Conservation (phyloP, 306 rosid species). For the Sicyos edulis region DNA sequence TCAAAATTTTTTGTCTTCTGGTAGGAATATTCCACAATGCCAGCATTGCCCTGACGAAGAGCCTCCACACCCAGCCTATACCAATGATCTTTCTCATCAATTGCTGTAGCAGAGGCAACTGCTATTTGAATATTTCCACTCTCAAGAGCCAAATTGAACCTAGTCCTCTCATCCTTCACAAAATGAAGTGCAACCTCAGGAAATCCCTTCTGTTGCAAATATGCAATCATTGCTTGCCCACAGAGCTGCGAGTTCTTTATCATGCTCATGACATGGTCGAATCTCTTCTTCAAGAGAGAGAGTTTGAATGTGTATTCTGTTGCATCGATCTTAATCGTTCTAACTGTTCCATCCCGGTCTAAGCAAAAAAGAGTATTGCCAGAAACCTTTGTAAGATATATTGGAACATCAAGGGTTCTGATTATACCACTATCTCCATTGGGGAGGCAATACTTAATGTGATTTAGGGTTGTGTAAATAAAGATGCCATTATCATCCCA, state of each 20-base stretch:
- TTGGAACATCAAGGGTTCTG: slow-evolving; percentile 78
- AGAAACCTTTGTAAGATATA: slow-evolving; percentile 75
- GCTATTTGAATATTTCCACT: slow-evolving; percentile 93
- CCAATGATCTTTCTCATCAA: slow-evolving; percentile 95
- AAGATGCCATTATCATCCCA: slow-evolving; percentile 98
- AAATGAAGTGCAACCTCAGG: slow-evolving; percentile 96
- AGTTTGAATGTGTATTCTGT: slow-evolving; percentile 82
- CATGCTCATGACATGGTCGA: slow-evolving; percentile 85
- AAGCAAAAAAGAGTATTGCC: slow-evolving; percentile 70
- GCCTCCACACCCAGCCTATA: slow-evolving; percentile 86
- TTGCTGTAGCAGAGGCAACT: slow-evolving; percentile 84
- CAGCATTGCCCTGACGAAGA: slow-evolving; percentile 90
- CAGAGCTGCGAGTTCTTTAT: slow-evolving; percentile 85
- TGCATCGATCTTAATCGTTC: slow-evolving; percentile 60
- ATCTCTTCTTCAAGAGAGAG: slow-evolving; percentile 63
- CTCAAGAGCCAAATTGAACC: slow-evolving; percentile 85
- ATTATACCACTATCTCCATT: slow-evolving; percentile 92
- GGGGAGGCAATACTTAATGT: slow-evolving; percentile 82
- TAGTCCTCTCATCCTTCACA: slow-evolving; percentile 81
- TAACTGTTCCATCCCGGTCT: slow-evolving; percentile 88
- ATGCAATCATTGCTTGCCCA: slow-evolving; percentile 91
- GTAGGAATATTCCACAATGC: slow-evolving; percentile 85
- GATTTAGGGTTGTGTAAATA: slow-evolving; percentile 81
- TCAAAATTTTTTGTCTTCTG: slow-evolving; percentile 93
- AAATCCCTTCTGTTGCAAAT: slow-evolving; percentile 89